phyloP scores from a whole-genome alignment of 1,284 basidiomycete genomes.

The Malassezia restricta region DNA sequence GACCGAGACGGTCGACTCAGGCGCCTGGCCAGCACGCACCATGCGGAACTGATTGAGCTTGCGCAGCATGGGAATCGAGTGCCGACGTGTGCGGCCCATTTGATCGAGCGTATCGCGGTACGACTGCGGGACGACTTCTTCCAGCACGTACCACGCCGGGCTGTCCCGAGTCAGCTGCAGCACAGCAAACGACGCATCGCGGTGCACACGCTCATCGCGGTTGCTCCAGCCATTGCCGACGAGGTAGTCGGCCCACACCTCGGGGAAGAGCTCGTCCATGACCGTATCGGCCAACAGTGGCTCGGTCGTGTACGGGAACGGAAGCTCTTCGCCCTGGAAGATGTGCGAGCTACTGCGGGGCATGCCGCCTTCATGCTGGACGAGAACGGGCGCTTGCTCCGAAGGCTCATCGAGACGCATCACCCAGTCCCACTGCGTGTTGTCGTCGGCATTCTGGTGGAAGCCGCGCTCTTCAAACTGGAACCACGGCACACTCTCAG shows the following conservation, averaged over 20 bases:
- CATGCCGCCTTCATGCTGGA: background rate
- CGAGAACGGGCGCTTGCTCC: background rate
- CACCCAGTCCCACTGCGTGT: slow-evolving; percentile 20
- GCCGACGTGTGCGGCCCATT: slow-evolving; percentile 17
- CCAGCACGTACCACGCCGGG: slow-evolving; percentile 35
- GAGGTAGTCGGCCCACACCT: slow-evolving; percentile 41
- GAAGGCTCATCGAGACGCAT: slow-evolving; percentile 34
- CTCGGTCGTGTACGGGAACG: slow-evolving; percentile 35
- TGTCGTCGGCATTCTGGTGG: slow-evolving; percentile 16
- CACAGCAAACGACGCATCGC: slow-evolving; percentile 41
- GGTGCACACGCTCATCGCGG: slow-evolving; percentile 41
- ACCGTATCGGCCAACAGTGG: slow-evolving; percentile 25
- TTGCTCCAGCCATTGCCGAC: slow-evolving; percentile 43
- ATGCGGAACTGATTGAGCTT: slow-evolving; percentile 38
- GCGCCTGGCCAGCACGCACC: slow-evolving; percentile 11
- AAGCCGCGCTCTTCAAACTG: slow-evolving; percentile 35
- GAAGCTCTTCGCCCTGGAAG: slow-evolving; percentile 21
- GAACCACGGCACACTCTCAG: slow-evolving; percentile 34
- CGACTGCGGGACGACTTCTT: slow-evolving; percentile 37
- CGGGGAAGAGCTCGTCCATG: slow-evolving; percentile 40
- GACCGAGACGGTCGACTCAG: slow-evolving; percentile 11
- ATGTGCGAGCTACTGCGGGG: background rate
- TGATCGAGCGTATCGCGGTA: slow-evolving; percentile 35
- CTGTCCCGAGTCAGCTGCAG: slow-evolving; percentile 30
- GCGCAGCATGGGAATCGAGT: slow-evolving; percentile 34